A percentile compares a stretch with the other conserved stretches of the same genome.
phyloP scores from a whole-genome alignment of 148 eudicot genomes.

The Silene conica region DNA sequence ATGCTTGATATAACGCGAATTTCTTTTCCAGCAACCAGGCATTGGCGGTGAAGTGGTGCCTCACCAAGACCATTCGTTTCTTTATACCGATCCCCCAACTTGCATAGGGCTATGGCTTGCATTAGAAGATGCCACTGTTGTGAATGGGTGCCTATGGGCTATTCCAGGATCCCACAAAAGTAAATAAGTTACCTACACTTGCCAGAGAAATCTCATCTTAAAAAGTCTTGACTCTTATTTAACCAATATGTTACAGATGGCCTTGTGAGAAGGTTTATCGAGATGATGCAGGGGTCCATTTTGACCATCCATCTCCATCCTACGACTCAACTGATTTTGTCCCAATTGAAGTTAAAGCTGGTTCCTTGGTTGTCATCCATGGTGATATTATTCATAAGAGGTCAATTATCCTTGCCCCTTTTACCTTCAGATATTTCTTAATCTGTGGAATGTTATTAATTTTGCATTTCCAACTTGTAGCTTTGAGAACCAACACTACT shows the following conservation, averaged over 20 bases:
- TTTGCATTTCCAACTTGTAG: conserved; percentile 33
- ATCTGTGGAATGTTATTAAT: neutral
- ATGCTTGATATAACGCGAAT: neutral
- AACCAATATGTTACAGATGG: conserved; percentile 44
- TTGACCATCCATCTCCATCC: conserved; percentile 74
- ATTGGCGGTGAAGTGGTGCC: conserved; percentile 99
- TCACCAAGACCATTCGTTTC: conserved; percentile 94
- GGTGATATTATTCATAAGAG: conserved; percentile 98
- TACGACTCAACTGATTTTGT: conserved; percentile 78
- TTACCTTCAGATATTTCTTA: neutral
- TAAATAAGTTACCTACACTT: conserved; percentile 14
- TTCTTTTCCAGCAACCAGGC: conserved; percentile 89
- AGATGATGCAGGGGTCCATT: conserved; percentile 79
- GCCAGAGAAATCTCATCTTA: neutral
- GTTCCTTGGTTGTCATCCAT: conserved; percentile 85
- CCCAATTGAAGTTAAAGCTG: conserved; percentile 91
- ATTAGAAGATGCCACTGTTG: conserved; percentile 76
- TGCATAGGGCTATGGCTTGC: conserved; percentile 99
- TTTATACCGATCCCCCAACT: conserved; percentile 79
- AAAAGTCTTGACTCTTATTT: neutral
- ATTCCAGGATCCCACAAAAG: conserved; percentile 96
- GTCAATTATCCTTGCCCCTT: conserved; percentile 28
- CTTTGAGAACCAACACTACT: conserved; percentile 93
- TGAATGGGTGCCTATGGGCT: conserved; percentile 96
- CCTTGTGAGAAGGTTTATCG: conserved; percentile 81